Evolutionary conservation across 108 stramenopile genomes (phyloP).

Genomic region (Licmophora abbreviata): DNA sequence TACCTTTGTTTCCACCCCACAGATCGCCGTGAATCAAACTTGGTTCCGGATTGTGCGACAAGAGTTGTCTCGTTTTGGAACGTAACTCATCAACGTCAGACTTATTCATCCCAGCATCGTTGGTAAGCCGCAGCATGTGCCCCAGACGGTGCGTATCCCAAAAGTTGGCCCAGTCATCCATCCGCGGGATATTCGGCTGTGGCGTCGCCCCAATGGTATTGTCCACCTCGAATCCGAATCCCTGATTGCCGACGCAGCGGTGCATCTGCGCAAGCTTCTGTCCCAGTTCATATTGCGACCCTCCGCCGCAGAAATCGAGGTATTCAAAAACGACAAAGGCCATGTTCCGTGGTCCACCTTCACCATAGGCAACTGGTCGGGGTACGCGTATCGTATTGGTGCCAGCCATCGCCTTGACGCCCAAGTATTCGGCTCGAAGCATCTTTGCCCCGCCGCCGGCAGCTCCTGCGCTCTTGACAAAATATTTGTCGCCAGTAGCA

Average conservation of each 20-base stretch:
- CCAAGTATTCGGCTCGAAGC: constrained; percentile 71
- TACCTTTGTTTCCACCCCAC: constrained; percentile 75
- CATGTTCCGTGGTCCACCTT: constrained; percentile 17
- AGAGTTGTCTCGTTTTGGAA: constrained; percentile 23
- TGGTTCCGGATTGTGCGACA: constrained; percentile 9
- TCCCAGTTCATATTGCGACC: constrained; percentile 53
- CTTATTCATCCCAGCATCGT: not conserved
- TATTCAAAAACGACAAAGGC: constrained; percentile 73
- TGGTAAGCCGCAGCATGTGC: constrained; percentile 62
- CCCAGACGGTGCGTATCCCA: constrained; percentile 63
- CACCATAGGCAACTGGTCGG: constrained; percentile 54
- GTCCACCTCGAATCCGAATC: constrained; percentile 45
- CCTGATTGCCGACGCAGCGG: constrained; percentile 4
- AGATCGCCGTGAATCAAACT: constrained; percentile 74
- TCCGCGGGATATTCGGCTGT: constrained; percentile 59
- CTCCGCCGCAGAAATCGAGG: constrained; percentile 35
- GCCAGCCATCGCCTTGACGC: constrained; percentile 62
- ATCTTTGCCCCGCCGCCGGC: constrained; percentile 36
- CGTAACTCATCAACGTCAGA: constrained; percentile 17
- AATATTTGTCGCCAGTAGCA: constrained; percentile 36
- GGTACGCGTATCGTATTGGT: constrained; percentile 65
- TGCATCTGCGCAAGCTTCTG: constrained; percentile 58
- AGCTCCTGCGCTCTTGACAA: constrained; percentile 45
- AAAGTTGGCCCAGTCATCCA: constrained; percentile 70
- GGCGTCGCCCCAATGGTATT: constrained; percentile 53